Evolutionary conservation across 1,284 basidiomycete species (phyloP).

Genomic region (Chiua sp.): DNA sequence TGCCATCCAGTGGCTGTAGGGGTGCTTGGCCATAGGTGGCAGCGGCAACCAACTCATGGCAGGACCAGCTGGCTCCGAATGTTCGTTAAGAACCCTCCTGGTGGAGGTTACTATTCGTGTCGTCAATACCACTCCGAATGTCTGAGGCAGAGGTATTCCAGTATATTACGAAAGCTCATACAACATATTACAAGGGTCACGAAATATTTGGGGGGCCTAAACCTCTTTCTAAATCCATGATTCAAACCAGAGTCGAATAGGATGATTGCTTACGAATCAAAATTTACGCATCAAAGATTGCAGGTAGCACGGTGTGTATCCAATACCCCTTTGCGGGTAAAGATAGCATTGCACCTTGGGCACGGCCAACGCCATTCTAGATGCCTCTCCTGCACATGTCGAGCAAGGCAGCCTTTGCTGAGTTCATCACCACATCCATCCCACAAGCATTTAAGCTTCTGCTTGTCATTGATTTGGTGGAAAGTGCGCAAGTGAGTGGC

Average conservation of each 20-base stretch:
- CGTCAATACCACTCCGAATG: background rate
- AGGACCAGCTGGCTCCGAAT: background rate
- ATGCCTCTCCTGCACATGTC: slow-evolving; percentile 31
- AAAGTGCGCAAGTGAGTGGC: slow-evolving; percentile 22
- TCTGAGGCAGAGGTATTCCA: background rate
- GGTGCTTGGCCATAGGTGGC: background rate
- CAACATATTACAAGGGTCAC: background rate
- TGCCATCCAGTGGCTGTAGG: too few species aligned
- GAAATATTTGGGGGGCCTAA: background rate
- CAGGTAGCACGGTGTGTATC: slow-evolving; percentile 17
- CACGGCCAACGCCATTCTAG: slow-evolving; percentile 29
- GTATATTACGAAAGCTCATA: slow-evolving; percentile 2
- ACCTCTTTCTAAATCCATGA: slow-evolving; percentile 7
- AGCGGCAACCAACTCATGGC: background rate
- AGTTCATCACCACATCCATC: slow-evolving; percentile 17
- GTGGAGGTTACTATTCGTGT: too few species aligned
- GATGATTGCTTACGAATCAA: slow-evolving; percentile 7
- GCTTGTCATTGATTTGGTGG: slow-evolving; percentile 7
- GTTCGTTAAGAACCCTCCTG: too few species aligned
- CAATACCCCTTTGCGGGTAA: slow-evolving; percentile 29
- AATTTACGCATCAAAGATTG: background rate
- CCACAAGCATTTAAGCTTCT: slow-evolving; percentile 21
- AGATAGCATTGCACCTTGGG: slow-evolving; percentile 15
- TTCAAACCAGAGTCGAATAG: background rate
- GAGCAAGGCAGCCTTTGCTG: slow-evolving; percentile 16